These are phyloP conservation scores for Geotrichum reessii DNA, from an alignment of 1,139 yeast genomes.

Conservation along the genomic window DNA sequence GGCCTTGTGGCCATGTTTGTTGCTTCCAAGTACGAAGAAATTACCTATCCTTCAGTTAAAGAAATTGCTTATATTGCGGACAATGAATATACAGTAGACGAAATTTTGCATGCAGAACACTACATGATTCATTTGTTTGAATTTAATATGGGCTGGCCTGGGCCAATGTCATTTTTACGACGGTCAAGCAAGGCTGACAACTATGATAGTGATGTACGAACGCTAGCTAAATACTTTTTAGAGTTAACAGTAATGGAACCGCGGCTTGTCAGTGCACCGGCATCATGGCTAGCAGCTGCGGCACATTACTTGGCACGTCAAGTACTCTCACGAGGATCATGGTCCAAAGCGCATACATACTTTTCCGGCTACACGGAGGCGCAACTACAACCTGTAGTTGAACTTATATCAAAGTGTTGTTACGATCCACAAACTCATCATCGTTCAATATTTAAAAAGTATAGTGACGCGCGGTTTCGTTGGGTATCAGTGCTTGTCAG, in stretches of 20 bases:
- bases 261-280: constrained; percentile 79
- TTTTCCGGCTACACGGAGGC: constrained; percentile 86
- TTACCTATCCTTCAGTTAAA: constrained; percentile 87
- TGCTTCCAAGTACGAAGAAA: constrained; percentile 95
- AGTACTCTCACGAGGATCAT: constrained; percentile 68
- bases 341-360: constrained; percentile 83
- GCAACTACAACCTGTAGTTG: constrained; percentile 77
- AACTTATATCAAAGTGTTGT: constrained; percentile 65
- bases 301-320: constrained; percentile 79
- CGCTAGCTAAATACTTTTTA: constrained; percentile 85
- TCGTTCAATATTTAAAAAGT: constrained; percentile 81
- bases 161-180: constrained; percentile 94
- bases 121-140: constrained; percentile 87
- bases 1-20: constrained; percentile 93
- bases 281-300: constrained; percentile 95
- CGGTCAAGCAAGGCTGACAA: constrained; percentile 97
- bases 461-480: constrained; percentile 76
- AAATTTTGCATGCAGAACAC: constrained; percentile 82
- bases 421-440: constrained; percentile 67
- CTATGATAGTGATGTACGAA: constrained; percentile 88
- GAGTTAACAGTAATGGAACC: constrained; percentile 91
- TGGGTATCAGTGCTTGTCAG: constrained; percentile 76
- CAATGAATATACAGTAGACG: constrained; percentile 75
- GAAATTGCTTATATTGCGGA: constrained; percentile 94
- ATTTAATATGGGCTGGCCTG: constrained; percentile 97